phyloP scores from a whole-genome alignment of 371 early-diverging fungal species.

The Circinella umbellata region DNA sequence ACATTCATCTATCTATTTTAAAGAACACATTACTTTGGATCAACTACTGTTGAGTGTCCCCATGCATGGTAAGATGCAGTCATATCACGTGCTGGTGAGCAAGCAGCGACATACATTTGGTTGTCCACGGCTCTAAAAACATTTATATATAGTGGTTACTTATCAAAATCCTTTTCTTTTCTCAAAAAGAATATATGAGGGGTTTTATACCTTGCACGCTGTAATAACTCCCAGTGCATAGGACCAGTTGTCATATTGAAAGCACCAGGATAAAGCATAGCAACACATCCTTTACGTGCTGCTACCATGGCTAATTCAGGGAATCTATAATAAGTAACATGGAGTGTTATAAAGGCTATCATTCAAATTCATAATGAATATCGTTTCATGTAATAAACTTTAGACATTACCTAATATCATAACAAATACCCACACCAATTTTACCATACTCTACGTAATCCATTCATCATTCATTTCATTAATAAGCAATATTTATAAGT shows the following conservation, averaged over 20 bases:
- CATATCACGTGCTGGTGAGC: conserved; percentile 91
- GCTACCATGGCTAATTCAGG: conserved; percentile 96
- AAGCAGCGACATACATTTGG: conserved; percentile 87
- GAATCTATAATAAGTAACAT: conserved; percentile 53
- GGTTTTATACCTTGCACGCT: conserved; percentile 73
- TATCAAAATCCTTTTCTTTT: no score
- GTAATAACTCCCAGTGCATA: conserved; percentile 92
- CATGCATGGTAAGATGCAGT: conserved; percentile 85
- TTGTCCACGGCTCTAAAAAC: conserved; percentile 65
- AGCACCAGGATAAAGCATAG: conserved; percentile 97
- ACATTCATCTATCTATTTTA: neutral
- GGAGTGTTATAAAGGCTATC: no score
- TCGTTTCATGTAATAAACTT: no score
- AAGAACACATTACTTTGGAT: conserved; percentile 63
- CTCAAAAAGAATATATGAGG: neutral
- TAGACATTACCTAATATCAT: conserved; percentile 75
- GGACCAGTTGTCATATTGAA: conserved; percentile 97
- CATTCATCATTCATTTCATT: neutral
- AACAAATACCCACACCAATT: conserved; percentile 95
- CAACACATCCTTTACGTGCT: conserved; percentile 85
- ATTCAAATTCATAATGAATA: no score
- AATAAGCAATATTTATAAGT: neutral
- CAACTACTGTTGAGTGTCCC: conserved; percentile 94
- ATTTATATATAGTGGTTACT: neutral
- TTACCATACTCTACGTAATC: conserved; percentile 69